Evolutionary conservation across 176 grass and related monocot species (phyloP), one percentile per base, ranked within the genome.

Genomic region (Ananas comosus): DNA sequence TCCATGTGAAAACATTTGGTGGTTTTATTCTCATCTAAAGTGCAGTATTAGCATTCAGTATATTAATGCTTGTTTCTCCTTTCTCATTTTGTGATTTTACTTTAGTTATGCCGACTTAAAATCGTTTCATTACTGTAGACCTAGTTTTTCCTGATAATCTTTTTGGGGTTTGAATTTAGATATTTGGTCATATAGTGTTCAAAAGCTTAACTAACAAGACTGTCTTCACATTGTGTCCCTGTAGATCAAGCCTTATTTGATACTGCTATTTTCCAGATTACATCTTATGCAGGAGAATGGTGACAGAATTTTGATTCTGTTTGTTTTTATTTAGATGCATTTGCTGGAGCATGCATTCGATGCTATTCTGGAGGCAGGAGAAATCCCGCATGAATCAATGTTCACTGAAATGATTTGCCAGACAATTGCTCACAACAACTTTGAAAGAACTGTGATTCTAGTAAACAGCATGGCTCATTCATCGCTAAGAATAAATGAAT

Each of bases 301-400:
- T 59, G n/a, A 12, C 19, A 59, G 16, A 63, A 70, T 51, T 1
- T 12, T 69, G 52, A 54, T 49, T 76, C 19, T 28, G 42, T 29
- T 85, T 52, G 18, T 65, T 75, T 71, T 13, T 80, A 21, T 72
- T 14, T 50, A 85, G 83, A 76, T 67, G 56, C 73, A 70, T 72
- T 76, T 85, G 28, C 58, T 85, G 51, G 83, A 85, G 66, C 83
- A 85, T 76, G 83, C 83, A 50, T 85, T 85, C 67, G 72, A 85
- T 70, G 72, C 66, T 12, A 63, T 80, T 51, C 61, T 85, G 51
- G 83, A 85, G 51, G 72, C 77, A 16, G 83, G 63, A 65, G 66
- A 80, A 17, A 72, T 85, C 21, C 83, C 83, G 33, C 67, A 72
- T 61, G 29, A 75, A 57, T 61, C 83, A 7, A 65, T 85, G 48